Conservation (phyloP, 2,329 filamentous ascomycete genomes). For the Ceratocystiopsis minuta region DNA sequence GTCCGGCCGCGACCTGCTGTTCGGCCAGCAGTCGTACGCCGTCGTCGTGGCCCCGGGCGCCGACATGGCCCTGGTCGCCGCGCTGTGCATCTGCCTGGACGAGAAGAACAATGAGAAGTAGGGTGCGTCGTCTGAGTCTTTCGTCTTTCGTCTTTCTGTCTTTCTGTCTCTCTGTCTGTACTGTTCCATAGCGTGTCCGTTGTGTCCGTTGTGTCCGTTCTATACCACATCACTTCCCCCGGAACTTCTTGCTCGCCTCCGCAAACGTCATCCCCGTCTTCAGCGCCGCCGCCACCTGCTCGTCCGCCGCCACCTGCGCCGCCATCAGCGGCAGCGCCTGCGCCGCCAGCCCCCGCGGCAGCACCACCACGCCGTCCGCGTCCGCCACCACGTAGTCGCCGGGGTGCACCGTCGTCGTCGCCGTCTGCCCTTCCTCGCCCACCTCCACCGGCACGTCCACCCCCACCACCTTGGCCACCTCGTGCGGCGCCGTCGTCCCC, state of each 20-base stretch:
- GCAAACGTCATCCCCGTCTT: constrained; percentile 23
- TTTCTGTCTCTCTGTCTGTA: too few species aligned
- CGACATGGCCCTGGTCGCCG: constrained; percentile 46
- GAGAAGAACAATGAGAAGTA: constrained; percentile 38
- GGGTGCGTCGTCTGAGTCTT: too few species aligned
- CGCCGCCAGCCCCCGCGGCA: constrained; percentile 21
- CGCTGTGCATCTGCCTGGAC: constrained; percentile 50
- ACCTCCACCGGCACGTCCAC: constrained; percentile 23
- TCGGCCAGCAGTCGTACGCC: constrained; percentile 46
- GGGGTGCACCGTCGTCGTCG: constrained; percentile 20
- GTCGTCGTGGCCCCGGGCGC: constrained; percentile 45
- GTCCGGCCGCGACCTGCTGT: constrained; percentile 37
- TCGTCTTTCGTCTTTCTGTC: too few species aligned
- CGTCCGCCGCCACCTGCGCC: constrained; percentile 23
- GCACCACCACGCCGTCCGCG: constrained; percentile 26
- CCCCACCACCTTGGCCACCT: constrained; percentile 23
- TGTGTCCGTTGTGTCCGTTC: too few species aligned
- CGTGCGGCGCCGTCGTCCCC: constrained; percentile 24
- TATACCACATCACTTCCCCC: not conserved
- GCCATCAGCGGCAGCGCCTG: constrained; percentile 22
- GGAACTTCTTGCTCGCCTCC: constrained; percentile 25
- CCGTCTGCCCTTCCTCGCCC: constrained; percentile 20
- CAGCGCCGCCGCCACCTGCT: constrained; percentile 23
- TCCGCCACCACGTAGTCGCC: constrained; percentile 28
- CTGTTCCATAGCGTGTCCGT: too few species aligned